Conservation (phyloP, 2,329 filamentous ascomycete species). For the Alternaria metachromatica region DNA sequence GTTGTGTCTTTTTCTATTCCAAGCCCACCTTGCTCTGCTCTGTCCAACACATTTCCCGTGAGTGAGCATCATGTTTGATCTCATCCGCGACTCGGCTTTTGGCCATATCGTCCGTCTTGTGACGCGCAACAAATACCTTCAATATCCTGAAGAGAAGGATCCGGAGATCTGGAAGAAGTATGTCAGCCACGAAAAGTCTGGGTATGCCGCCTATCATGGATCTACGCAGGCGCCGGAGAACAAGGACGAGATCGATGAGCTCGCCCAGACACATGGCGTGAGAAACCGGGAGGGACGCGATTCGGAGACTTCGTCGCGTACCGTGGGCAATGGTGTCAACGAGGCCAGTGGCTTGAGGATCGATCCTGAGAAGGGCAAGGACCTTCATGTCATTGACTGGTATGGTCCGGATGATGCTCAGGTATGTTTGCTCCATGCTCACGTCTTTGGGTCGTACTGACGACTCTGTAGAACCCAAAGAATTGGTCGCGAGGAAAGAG, state of each 20-base stretch:
- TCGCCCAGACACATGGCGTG: constrained; percentile 13
- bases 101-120: constrained; percentile 53
- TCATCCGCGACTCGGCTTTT: constrained; percentile 31
- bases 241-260: constrained; percentile 31
- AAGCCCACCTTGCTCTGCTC: neutral
- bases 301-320: constrained; percentile 20
- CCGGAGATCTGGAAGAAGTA: constrained; percentile 57
- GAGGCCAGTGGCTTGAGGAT: constrained; percentile 52
- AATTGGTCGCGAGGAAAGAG: constrained; percentile 57
- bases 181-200: constrained; percentile 58
- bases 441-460: neutral
- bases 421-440: constrained; percentile 15
- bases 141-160: constrained; percentile 58
- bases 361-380: constrained; percentile 61
- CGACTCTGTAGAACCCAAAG: constrained; percentile 49
- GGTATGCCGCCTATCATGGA: constrained; percentile 56
- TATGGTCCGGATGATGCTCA: constrained; percentile 56
- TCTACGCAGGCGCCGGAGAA: constrained; percentile 45
- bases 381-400: constrained; percentile 60
- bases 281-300: constrained; percentile 13
- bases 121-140: constrained; percentile 46
- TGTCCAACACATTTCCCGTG: neutral
- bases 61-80: constrained; percentile 19
- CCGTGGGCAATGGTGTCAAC: constrained; percentile 27
- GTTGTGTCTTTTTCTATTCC: neutral